Conservation (phyloP, 306 rosid species). For the Carpinus fangiana region DNA sequence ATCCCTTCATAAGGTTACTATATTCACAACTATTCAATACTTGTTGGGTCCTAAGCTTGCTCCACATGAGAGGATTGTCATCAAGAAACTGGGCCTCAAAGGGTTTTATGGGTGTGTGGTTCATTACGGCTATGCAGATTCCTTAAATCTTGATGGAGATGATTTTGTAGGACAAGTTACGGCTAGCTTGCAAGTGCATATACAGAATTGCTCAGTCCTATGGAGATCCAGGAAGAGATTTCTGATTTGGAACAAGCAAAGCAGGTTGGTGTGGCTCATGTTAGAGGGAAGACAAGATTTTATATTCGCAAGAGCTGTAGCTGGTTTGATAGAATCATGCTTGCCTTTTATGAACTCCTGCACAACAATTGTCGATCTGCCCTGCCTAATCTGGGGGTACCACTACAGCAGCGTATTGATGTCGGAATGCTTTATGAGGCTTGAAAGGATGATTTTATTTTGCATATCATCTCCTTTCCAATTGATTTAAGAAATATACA, state of each 20-base stretch:
- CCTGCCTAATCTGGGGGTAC: constrained; percentile 61
- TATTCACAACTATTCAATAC: constrained; percentile 66
- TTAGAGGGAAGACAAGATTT: constrained; percentile 70
- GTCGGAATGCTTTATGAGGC: constrained; percentile 84
- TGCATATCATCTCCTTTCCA: not conserved
- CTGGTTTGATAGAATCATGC: constrained; percentile 62
- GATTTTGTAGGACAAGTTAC: constrained; percentile 53
- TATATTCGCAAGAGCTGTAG: constrained; percentile 45
- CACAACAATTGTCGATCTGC: constrained; percentile 70
- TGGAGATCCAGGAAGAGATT: constrained; percentile 39
- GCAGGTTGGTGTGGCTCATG: constrained; percentile 54
- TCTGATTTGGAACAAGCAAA: constrained; percentile 49
- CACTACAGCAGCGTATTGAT: constrained; percentile 60
- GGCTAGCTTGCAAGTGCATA: constrained; percentile 38
- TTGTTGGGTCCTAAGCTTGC: constrained; percentile 66
- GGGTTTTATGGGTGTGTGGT: constrained; percentile 68
- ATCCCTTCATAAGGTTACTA: constrained; percentile 64
- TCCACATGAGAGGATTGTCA: constrained; percentile 59
- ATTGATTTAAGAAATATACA: too few species aligned
- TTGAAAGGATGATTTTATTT: constrained; percentile 30
- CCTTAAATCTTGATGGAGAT: constrained; percentile 47
- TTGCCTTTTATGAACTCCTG: constrained; percentile 64
- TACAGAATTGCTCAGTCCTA: constrained; percentile 27
- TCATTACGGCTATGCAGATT: constrained; percentile 78
- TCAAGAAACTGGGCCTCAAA: constrained; percentile 42